phyloP scores from a whole-genome alignment of 805 yeast genomes.

The Lipomyces japonicus region DNA sequence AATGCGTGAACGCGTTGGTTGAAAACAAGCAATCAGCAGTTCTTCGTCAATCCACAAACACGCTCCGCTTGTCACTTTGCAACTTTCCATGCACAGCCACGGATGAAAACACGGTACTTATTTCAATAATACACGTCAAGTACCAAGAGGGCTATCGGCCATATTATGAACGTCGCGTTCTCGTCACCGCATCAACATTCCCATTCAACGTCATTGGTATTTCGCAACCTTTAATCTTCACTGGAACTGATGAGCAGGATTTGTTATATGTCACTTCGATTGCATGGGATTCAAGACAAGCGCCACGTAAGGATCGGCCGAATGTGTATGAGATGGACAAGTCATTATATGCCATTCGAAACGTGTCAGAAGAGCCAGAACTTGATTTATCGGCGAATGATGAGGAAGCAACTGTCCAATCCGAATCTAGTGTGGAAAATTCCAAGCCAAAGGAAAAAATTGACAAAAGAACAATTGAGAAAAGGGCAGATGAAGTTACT shows the following conservation, averaged over 20 bases:
- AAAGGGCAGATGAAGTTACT: slow-evolving; percentile 1
- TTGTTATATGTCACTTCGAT: slow-evolving; percentile 15
- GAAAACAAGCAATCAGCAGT: slow-evolving; percentile 11
- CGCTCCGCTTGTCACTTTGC: slow-evolving; percentile 25
- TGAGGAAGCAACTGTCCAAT: not conserved
- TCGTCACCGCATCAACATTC: slow-evolving; percentile 20
- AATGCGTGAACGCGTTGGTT: slow-evolving; percentile 14
- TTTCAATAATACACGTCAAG: slow-evolving; percentile 26
- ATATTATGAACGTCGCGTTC: slow-evolving; percentile 25
- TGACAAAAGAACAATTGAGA: slow-evolving; percentile 10
- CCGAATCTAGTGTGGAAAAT: not conserved
- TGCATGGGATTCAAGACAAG: slow-evolving; percentile 26
- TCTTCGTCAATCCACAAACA: slow-evolving; percentile 23
- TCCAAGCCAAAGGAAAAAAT: slow-evolving; percentile 7
- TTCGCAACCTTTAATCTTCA: slow-evolving; percentile 20
- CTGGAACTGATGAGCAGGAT: slow-evolving; percentile 24
- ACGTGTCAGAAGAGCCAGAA: slow-evolving; percentile 1
- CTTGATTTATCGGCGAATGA: not conserved
- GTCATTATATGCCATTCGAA: slow-evolving; percentile 7
- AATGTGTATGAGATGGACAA: slow-evolving; percentile 9
- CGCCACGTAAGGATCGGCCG: slow-evolving; percentile 16
- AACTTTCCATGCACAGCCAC: slow-evolving; percentile 28
- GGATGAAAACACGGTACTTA: slow-evolving; percentile 23
- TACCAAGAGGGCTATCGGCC: slow-evolving; percentile 23
- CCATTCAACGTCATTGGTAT: slow-evolving; percentile 26